phyloP scores from a whole-genome alignment of 257 asterid species.

The Leonotis leonurus region DNA sequence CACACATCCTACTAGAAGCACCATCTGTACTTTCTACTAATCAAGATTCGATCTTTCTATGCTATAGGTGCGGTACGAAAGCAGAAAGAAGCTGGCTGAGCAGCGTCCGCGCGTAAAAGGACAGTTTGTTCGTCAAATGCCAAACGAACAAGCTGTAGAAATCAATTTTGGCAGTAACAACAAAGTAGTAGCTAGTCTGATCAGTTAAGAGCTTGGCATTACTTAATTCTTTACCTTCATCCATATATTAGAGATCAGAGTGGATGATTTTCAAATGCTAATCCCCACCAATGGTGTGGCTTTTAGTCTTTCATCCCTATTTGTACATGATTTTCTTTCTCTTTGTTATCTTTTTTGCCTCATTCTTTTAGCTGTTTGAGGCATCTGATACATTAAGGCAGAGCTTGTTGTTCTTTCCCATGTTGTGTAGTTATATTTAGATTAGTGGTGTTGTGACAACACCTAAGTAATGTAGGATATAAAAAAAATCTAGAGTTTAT shows the following conservation, averaged over 20 bases:
- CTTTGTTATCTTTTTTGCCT: not conserved
- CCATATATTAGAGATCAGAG: not conserved
- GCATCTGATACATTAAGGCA: not conserved
- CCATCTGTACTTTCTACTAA: not conserved
- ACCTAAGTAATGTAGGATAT: not conserved
- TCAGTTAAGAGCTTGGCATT: conserved; percentile 14
- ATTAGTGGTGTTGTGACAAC: conserved; percentile 3
- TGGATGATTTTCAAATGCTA: conserved; percentile 8
- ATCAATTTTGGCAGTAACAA: conserved; percentile 25
- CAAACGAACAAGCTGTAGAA: conserved; percentile 36
- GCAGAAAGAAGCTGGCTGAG: conserved; percentile 93
- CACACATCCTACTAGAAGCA: not conserved
- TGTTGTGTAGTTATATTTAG: conserved; percentile 12
- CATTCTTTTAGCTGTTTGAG: not conserved
- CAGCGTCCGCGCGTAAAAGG: conserved; percentile 96
- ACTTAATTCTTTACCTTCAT: conserved; percentile 1
- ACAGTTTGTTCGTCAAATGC: conserved; percentile 80
- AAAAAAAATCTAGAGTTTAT: not conserved
- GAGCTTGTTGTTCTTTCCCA: not conserved
- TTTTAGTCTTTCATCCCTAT: conserved; percentile 6
- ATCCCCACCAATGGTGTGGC: not conserved
- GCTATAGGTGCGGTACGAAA: conserved; percentile 81
- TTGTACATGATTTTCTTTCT: conserved; percentile 12
- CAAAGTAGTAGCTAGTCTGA: conserved; percentile 17
- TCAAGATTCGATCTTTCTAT: conserved; percentile 2